Percentiles rank a stretch among this genome's conserved stretches.
These are phyloP conservation scores for Corylus avellana DNA, from an alignment of 306 rosid species.

Conservation along the genomic window DNA sequence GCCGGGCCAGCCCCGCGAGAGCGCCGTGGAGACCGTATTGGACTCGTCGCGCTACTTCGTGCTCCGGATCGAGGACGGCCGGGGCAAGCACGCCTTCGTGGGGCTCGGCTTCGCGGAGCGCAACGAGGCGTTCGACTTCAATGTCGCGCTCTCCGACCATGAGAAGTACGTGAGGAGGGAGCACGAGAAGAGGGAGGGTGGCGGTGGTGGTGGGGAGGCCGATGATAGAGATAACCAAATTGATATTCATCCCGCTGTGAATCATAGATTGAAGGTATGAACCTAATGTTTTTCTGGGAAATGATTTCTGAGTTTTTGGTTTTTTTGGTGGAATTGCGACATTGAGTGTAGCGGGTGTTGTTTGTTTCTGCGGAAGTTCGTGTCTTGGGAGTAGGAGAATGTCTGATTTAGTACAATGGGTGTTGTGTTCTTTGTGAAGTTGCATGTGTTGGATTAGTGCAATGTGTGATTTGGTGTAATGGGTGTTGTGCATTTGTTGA, in stretches of 20 bases:
- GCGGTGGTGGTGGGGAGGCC: conserved; percentile 33
- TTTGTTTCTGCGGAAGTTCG: background rate
- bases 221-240: conserved; percentile 62
- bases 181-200: conserved; percentile 66
- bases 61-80: conserved; percentile 94
- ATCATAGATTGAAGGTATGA: conserved; percentile 86
- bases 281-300: background rate
- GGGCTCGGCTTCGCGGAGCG: conserved; percentile 91
- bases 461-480: background rate
- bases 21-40: conserved; percentile 82
- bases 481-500: background rate
- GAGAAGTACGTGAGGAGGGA: conserved; percentile 87
- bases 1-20: conserved; percentile 82
- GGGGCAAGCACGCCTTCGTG: conserved; percentile 88
- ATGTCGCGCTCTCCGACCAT: conserved; percentile 94
- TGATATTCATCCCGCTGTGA: conserved; percentile 91
- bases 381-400: background rate
- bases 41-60: conserved; percentile 98
- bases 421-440: background rate
- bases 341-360: background rate
- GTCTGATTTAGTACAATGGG: background rate
- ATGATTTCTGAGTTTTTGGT: background rate
- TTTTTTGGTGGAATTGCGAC: background rate
- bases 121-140: conserved; percentile 97
- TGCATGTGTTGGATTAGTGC: background rate